Evolutionary conservation across 805 yeast species (phyloP).

Genomic region (Candida pseudofarinosa): DNA sequence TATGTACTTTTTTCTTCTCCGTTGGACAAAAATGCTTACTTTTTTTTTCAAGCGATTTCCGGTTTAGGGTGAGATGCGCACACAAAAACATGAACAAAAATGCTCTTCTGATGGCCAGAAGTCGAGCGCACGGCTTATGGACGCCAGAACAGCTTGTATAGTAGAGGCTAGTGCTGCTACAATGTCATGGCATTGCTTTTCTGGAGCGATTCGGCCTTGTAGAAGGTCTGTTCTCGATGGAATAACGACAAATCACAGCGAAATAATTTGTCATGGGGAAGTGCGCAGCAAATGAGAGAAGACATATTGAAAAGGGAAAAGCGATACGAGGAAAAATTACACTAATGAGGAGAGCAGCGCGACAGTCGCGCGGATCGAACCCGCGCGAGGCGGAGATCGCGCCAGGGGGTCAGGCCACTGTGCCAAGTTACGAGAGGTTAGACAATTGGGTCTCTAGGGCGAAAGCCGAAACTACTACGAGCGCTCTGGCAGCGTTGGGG

Average conservation of each 20-base stretch:
- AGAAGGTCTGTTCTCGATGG: not conserved
- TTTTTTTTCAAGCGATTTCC: not conserved
- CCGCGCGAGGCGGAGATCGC: not conserved
- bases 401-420: not conserved
- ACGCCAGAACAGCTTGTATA: too few relatives aligned
- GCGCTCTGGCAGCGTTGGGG: too few relatives aligned
- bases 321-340: not conserved
- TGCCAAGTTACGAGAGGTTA: too few relatives aligned
- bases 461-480: too few relatives aligned
- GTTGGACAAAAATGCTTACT: slow-evolving; percentile 34
- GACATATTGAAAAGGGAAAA: not conserved
- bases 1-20: slow-evolving; percentile 53
- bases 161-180: too few relatives aligned
- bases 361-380: not conserved
- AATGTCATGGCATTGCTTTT: too few relatives aligned
- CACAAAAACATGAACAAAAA: not conserved
- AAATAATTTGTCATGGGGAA: not conserved
- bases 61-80: not conserved
- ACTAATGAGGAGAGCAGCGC: not conserved
- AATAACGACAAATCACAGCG: not conserved
- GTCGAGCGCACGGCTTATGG: too few relatives aligned
- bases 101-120: too few relatives aligned
- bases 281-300: not conserved
- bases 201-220: too few relatives aligned
- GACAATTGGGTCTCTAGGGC: too few relatives aligned